Base-by-base conservation (phyloP, 2,329 filamentous ascomycete species). In the Monosporascus sp. region DNA sequence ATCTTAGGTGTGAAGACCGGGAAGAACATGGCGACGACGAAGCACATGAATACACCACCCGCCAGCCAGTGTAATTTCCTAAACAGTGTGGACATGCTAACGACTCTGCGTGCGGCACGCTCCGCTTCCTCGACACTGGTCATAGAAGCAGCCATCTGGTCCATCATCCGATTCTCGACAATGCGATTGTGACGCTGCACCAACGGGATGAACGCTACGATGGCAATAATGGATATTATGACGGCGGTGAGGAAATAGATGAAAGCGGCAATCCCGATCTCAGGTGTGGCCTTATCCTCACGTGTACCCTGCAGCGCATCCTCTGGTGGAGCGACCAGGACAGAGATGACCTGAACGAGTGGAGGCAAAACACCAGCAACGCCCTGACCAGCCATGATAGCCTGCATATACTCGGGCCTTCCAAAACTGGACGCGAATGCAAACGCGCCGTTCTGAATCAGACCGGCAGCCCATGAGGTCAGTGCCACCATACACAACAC, bases 381-480 rank as follows among this genome's bases (percentile, higher is more conserved):
- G 35, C 87, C 93, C 71, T 99, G 94, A 1, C 94, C 94, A 3
- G 87, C 86, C 92, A 99, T 97, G 70, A 97, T 91, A 24, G 88
- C 93, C 72, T 97, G 93, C 52, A 91, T 96, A 70, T 97, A 99
- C 70, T 94, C 89, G 20, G 87, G 83, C 50, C 89, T 79, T 37
- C 87, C 90, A 65, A 96, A 97, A 50, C 89, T 87, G 3, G 89
- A 84, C 3, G 91, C 91, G 67, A 92, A 97, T 3, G 94, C 91
- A 68, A 97, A 96, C 11, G 94, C 84, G 19, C 94, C 94, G 69
- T 97, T 97, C 72, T 97, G 94, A 60, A 92, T 88, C 49, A 97
- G 77, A 0, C 89, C 92, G 0, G 91, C 88, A 0, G 90, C 91
- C 66, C 88, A 78, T 59, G 91, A 89, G 0, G 91, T 84, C n/a